Evolutionary conservation across 1,284 basidiomycete genomes (phyloP), one percentile per base, ranked within the genome.

Genomic region (Trichosporon coremiiforme): DNA sequence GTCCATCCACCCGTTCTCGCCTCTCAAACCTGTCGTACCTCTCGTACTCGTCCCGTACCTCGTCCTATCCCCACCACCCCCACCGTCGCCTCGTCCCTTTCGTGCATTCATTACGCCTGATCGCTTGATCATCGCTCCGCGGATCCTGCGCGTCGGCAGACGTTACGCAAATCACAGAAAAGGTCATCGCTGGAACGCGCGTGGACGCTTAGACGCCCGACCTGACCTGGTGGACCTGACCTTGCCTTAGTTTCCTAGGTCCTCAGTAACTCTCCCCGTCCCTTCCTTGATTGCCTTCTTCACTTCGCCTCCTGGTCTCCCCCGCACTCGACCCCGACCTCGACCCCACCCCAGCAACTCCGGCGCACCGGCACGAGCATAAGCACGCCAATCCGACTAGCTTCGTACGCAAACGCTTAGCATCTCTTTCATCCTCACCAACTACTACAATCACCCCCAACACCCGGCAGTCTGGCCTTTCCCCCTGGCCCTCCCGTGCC

Each of bases 281-380:
- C 50, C 50, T 53, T 20, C 20, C 22, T 53, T 22, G 50, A 22
- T 53, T 53, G 50, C 22, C 50, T 53, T 20, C 50, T 53, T 53
- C 15, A 22, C 47, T 50, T 50, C 9, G 47, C 13, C 47, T 25
- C 7, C 20, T 53, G 10, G 50, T 25, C 50, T 22, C 20, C 50
- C 50, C 50, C 50, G 50, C 50, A 53, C 50, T 53, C 50, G 50
- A 53, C 50, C 50, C 50, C 50, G 50, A 53, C 50, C 50, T 20
- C 50, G 50, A 53, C 50, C 50, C 50, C 50, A 25, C 50, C 20
- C 15, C 50, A 53, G 20, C 50, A 22, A 9, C 50, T 8, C 50
- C 50, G 50, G 13, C 45, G 45, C 6, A 47, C 45, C 45, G 45
- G 45, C 20, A 47, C 45, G 22, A 53, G 50, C 50, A 53, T 53